These are phyloP conservation scores for Aspergillus sp. DNA, from an alignment of 2,329 filamentous ascomycete species.

Conservation along the genomic window DNA sequence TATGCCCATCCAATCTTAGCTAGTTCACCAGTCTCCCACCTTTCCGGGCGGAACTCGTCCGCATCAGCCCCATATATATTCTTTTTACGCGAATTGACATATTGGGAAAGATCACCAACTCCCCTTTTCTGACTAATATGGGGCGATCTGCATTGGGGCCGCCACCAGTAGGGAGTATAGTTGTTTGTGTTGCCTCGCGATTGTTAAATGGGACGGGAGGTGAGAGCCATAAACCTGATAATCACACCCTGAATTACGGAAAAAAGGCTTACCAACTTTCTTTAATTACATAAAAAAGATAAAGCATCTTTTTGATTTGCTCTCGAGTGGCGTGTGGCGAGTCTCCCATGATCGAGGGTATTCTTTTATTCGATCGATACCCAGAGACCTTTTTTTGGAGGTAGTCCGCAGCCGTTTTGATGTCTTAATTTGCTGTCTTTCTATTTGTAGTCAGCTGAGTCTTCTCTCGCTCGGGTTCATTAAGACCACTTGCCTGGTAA, in stretches of 20 bases:
- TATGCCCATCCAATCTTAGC: constrained; percentile 21
- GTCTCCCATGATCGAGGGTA: constrained; percentile 11
- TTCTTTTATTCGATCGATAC: constrained; percentile 20
- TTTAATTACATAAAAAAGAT: constrained; percentile 45
- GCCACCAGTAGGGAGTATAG: constrained; percentile 42
- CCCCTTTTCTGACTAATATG: constrained; percentile 22
- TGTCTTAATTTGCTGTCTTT: neutral
- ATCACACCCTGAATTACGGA: constrained; percentile 1
- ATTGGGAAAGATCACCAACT: constrained; percentile 17
- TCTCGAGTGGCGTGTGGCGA: constrained; percentile 9
- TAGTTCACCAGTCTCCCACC: constrained; percentile 20
- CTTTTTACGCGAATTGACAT: constrained; percentile 39
- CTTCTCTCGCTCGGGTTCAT: neutral
- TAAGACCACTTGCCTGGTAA: neutral
- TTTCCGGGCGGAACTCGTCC: constrained; percentile 16
- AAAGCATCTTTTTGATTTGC: constrained; percentile 36
- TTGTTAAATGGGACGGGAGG: constrained; percentile 35
- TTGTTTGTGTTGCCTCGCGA: constrained; percentile 27
- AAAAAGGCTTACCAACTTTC: constrained; percentile 28
- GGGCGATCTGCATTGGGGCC: constrained; percentile 45
- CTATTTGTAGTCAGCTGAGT: neutral
- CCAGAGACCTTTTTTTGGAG: constrained; percentile 30
- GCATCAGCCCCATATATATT: constrained; percentile 18
- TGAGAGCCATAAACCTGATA: constrained; percentile 30
- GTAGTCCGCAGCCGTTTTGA: constrained; percentile 19